Conservation (phyloP, 1,139 yeast species). For the Yamadazyma dendronema region DNA sequence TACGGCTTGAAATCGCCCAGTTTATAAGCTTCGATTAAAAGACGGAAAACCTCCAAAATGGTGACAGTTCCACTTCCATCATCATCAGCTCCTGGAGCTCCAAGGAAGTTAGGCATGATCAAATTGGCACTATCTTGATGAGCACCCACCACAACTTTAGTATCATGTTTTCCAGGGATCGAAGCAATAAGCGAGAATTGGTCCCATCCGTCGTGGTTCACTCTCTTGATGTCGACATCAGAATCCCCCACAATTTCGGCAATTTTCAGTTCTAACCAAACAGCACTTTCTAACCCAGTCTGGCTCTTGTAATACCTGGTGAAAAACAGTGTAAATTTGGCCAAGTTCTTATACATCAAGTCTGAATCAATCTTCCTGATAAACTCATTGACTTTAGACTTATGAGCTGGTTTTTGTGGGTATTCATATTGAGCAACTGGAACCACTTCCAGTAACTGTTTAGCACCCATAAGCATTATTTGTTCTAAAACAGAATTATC, state of each 20-base stretch:
- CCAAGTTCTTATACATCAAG: slow-evolving; percentile 53
- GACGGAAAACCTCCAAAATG: slow-evolving; percentile 68
- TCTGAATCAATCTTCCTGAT: slow-evolving; percentile 41
- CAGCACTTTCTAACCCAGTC: slow-evolving; percentile 68
- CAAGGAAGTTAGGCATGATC: slow-evolving; percentile 62
- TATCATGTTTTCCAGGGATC: slow-evolving; percentile 37
- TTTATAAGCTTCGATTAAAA: slow-evolving; percentile 42
- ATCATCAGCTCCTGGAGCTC: slow-evolving; percentile 96
- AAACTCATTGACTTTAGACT: slow-evolving; percentile 40
- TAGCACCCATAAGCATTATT: slow-evolving; percentile 26
- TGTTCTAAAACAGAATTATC: slow-evolving; percentile 12
- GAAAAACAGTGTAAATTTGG: slow-evolving; percentile 64
- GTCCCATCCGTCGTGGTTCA: slow-evolving; percentile 43
- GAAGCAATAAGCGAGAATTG: slow-evolving; percentile 42
- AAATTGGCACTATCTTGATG: slow-evolving; percentile 87
- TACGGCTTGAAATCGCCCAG: slow-evolving; percentile 49
- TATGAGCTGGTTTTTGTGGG: slow-evolving; percentile 48
- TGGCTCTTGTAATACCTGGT: slow-evolving; percentile 81
- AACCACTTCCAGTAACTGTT: slow-evolving; percentile 26
- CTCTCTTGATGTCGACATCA: slow-evolving; percentile 27
- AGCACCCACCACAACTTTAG: slow-evolving; percentile 73
- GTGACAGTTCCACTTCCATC: slow-evolving; percentile 90
- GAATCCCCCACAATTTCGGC: slow-evolving; percentile 42
- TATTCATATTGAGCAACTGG: slow-evolving; percentile 41
- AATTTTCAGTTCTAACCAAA: slow-evolving; percentile 63